Evolutionary conservation across 768 basidiomycete species (phyloP).

Genomic region (Candolleomyces efflorescens): DNA sequence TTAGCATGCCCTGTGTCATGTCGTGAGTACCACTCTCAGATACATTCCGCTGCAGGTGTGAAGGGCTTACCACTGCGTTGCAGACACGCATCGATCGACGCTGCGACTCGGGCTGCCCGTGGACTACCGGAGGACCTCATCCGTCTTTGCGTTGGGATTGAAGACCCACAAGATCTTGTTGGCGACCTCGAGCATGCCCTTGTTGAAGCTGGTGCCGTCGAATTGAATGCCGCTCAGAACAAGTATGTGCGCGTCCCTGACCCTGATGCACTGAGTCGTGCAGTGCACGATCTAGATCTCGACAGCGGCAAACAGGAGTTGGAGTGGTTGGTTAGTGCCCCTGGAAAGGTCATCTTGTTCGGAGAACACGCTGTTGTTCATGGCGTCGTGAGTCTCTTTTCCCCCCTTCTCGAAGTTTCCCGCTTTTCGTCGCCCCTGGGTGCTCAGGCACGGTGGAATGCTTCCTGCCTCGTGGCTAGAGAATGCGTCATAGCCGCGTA

Average conservation of each 20-base stretch:
- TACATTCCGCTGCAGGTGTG: no score
- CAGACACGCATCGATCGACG: constrained; percentile 97
- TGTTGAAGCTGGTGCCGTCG: constrained; percentile 86
- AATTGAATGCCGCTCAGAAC: constrained; percentile 48
- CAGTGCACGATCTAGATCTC: constrained; percentile 64
- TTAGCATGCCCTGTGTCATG: constrained; percentile 99
- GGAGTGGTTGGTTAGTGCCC: constrained; percentile 90
- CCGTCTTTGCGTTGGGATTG: constrained; percentile 96
- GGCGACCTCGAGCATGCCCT: constrained; percentile 95
- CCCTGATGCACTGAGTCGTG: constrained; percentile 44
- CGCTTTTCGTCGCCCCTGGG: constrained; percentile 10
- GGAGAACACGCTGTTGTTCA: constrained; percentile 99
- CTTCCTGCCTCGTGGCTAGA: background rate
- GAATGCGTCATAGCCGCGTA: background rate
- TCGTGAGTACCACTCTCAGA: constrained; percentile 61
- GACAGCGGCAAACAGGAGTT: constrained; percentile 30
- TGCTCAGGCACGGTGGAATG: constrained; percentile 1
- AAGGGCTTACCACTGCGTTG: background rate
- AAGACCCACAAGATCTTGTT: constrained; percentile 88
- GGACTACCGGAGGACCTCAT: constrained; percentile 99
- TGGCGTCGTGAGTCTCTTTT: constrained; percentile 70
- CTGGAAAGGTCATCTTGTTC: constrained; percentile 96
- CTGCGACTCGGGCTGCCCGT: constrained; percentile 90
- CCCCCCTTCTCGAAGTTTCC: constrained; percentile 11
- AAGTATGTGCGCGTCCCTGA: constrained; percentile 39